Base-by-base conservation (phyloP, 176 grass and related monocot species). In the Oryza meyeriana region DNA sequence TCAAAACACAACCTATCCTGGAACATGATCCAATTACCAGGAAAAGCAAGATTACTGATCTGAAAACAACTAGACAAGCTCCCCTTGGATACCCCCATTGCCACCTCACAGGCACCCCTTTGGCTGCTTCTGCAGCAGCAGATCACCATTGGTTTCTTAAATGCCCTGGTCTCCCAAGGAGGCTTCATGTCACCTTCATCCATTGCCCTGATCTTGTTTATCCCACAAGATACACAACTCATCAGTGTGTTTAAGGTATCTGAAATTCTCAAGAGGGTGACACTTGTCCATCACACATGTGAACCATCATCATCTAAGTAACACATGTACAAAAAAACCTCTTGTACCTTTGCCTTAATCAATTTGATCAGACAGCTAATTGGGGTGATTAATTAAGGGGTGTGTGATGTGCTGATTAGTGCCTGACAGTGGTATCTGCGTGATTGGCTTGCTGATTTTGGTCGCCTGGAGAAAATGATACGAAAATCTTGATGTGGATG, bases 101-200 rank as follows among this genome's bases (percentile, higher is more conserved):
- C 24, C 36, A 71, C 58, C 66, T 59, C 72, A 57, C 14, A 75
- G 13, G 42, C 47, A 35, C 28, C n/a, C 12, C 69, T 69, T 85
- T 83, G 74, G 81, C 65, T 25, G 74, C 73, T 63, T 78, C 65
- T 83, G 66, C 64, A 57, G 17, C 52, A 81, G 18, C 62, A 10
- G 25, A 76, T 32, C 47, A 10, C 44, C 16, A 50, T 27, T 69
- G 12, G 29, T 61, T 24, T 71, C 32, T 76, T 45, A 10, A 77
- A 45, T 85, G 48, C 26, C 26, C 33, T 33, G 33, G 64, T 85
- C 82, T 85, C 82, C 82, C 73, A 25, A 11, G 64, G 48, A 69
- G 35, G 64, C 20, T 85, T 85, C 82, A 62, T 85, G 74, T 70
- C 74, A 70, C 64, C 82, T 85, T 85, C 80, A 83, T 74, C 58